These are phyloP conservation scores for Stellera chamaejasme DNA, from an alignment of 345 rosid species.

Conservation along the genomic window DNA sequence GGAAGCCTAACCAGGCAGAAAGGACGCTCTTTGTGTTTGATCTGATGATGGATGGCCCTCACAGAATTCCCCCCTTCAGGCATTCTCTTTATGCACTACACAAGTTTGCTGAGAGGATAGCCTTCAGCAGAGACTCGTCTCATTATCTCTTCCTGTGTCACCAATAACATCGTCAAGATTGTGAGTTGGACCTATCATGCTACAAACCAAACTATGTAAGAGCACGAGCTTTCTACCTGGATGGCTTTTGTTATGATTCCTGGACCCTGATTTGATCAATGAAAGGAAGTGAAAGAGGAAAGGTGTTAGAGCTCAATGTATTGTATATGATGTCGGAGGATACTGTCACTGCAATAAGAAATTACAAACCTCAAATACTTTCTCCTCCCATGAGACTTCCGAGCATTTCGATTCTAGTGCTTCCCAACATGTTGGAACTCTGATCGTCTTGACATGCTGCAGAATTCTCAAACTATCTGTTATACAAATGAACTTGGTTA, in stretches of 20 bases:
- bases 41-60: background rate
- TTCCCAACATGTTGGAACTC: slow-evolving; percentile 42
- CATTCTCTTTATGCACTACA: background rate
- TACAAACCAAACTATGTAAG: background rate
- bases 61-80: background rate
- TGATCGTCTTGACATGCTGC: slow-evolving; percentile 56
- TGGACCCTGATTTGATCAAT: slow-evolving; percentile 29
- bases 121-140: slow-evolving; percentile 40
- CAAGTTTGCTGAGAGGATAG: slow-evolving; percentile 12
- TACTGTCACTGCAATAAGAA: background rate
- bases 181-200: background rate
- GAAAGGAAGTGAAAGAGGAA: background rate
- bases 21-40: too few relatives aligned
- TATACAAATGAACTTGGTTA: background rate
- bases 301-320: background rate
- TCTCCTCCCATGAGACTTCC: slow-evolving; percentile 57
- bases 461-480: slow-evolving; percentile 70
- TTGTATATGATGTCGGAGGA: background rate
- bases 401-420: slow-evolving; percentile 26
- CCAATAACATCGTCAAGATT: slow-evolving; percentile 5
- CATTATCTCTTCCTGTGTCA: slow-evolving; percentile 40
- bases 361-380: slow-evolving; percentile 31
- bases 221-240: slow-evolving; percentile 31
- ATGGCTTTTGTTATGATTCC: slow-evolving; percentile 53
- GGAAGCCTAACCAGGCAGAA: too few relatives aligned